These are phyloP conservation scores for Botrytis aclada DNA, from an alignment of 2,329 filamentous ascomycete genomes.

Conservation along the genomic window DNA sequence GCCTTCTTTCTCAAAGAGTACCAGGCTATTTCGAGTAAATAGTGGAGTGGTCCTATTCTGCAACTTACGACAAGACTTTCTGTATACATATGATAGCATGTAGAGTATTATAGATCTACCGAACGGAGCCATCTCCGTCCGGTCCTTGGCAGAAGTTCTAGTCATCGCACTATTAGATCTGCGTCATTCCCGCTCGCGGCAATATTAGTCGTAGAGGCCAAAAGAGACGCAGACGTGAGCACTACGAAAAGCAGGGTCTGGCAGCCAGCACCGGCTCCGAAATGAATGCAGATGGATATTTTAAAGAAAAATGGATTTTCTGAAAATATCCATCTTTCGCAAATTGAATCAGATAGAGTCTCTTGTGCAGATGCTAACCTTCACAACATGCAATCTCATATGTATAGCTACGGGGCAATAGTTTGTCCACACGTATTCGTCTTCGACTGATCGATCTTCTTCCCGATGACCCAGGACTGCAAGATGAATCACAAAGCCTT, in stretches of 20 bases:
- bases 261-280: not conserved
- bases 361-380: not conserved
- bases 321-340: not conserved
- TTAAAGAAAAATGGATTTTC: not conserved
- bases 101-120: constrained; percentile 2
- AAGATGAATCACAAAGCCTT: not conserved
- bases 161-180: constrained; percentile 14
- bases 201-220: not conserved
- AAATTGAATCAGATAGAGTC: not conserved
- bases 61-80: constrained; percentile 5
- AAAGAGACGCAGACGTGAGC: not conserved
- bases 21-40: not conserved
- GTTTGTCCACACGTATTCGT: not conserved
- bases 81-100: not conserved
- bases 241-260: constrained; percentile 1
- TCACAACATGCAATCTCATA: not conserved
- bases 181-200: constrained; percentile 6
- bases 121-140: not conserved
- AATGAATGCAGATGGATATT: not conserved
- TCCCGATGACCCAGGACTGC: not conserved
- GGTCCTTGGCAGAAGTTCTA: constrained; percentile 9
- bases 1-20: not conserved
- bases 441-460: not conserved
- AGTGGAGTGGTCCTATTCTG: constrained; percentile 4
- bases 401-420: constrained; percentile 8